A percentile compares a stretch with the other conserved stretches of the same genome.
Conservation (phyloP, 306 rosid genomes). For the Arachis hypogaea region DNA sequence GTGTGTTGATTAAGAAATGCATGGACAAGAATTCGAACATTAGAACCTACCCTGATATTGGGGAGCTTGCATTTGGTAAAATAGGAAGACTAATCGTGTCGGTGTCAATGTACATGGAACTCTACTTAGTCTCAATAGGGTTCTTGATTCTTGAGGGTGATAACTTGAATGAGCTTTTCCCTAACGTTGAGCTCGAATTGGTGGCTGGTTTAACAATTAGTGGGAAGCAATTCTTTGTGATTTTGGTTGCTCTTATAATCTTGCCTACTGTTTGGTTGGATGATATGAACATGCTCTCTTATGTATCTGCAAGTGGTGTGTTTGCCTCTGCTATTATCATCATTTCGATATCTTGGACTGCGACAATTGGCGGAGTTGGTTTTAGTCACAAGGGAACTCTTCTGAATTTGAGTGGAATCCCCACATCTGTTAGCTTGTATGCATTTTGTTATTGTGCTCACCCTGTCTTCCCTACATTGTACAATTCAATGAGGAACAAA, state of each 20-base stretch:
- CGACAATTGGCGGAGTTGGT: constrained; percentile 61
- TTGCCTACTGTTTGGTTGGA: constrained; percentile 83
- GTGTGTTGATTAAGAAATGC: constrained; percentile 68
- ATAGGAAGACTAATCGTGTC: constrained; percentile 61
- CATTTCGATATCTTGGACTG: constrained; percentile 66
- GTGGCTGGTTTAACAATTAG: constrained; percentile 49
- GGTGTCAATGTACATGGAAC: constrained; percentile 63
- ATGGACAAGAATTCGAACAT: constrained; percentile 67
- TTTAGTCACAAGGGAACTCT: constrained; percentile 54
- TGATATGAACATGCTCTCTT: constrained; percentile 70
- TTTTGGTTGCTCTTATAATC: constrained; percentile 59
- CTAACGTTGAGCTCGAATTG: constrained; percentile 36
- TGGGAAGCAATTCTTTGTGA: constrained; percentile 56
- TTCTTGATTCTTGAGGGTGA: constrained; percentile 86
- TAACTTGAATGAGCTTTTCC: constrained; percentile 65
- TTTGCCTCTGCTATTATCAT: constrained; percentile 70
- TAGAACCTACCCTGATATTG: constrained; percentile 73
- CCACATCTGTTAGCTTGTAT: constrained; percentile 70
- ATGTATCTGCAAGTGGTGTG: constrained; percentile 83
- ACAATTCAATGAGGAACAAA: constrained; percentile 75
- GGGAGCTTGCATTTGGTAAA: constrained; percentile 74
- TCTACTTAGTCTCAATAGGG: constrained; percentile 74
- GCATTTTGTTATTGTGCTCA: constrained; percentile 91
- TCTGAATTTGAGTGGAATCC: constrained; percentile 64
- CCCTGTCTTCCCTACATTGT: constrained; percentile 83